phyloP scores from a whole-genome alignment of 192 early-diverging fungal species.

The Coemansia guatemalensis region DNA sequence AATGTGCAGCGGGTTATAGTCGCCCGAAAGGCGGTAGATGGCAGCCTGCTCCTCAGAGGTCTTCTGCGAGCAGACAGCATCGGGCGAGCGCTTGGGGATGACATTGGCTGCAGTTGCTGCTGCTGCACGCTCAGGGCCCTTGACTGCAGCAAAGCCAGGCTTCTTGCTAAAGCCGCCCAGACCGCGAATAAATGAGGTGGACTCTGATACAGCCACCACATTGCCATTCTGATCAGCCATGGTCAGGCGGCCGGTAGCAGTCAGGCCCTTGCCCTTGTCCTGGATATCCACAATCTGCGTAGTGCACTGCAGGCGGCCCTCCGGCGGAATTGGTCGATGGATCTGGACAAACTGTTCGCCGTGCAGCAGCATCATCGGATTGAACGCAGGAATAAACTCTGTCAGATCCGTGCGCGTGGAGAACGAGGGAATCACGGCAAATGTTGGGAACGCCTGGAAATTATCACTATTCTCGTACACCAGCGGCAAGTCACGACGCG shows the following conservation, averaged over 20 bases:
- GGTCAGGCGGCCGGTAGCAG: conserved; percentile 78
- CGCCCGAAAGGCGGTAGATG: conserved; percentile 92
- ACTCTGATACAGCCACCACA: conserved; percentile 81
- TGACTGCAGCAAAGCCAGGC: conserved; percentile 54
- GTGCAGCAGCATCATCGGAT: conserved; percentile 97
- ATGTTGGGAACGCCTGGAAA: conserved; percentile 89
- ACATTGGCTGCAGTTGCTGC: conserved; percentile 77
- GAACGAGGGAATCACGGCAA: conserved; percentile 86
- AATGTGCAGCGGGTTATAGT: conserved; percentile 97
- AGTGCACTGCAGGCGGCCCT: conserved; percentile 74
- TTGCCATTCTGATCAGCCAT: conserved; percentile 75
- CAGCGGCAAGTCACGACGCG: conserved; percentile 76
- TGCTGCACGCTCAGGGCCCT: conserved; percentile 58
- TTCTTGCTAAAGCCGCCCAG: conserved; percentile 85
- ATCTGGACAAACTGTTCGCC: conserved; percentile 96
- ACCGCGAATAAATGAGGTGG: conserved; percentile 92
- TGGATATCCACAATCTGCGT: conserved; percentile 87
- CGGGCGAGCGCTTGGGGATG: conserved; percentile 81
- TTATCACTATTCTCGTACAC: conserved; percentile 91
- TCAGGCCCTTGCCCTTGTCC: conserved; percentile 96
- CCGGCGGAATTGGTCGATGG: conserved; percentile 82
- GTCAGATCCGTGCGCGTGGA: conserved; percentile 61
- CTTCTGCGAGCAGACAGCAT: conserved; percentile 81
- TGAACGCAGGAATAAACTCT: conserved; percentile 66
- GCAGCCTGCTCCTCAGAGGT: conserved; percentile 91